Evolutionary conservation across 345 rosid genomes (phyloP).

Genomic region (Eucalyptus tenuipes): DNA sequence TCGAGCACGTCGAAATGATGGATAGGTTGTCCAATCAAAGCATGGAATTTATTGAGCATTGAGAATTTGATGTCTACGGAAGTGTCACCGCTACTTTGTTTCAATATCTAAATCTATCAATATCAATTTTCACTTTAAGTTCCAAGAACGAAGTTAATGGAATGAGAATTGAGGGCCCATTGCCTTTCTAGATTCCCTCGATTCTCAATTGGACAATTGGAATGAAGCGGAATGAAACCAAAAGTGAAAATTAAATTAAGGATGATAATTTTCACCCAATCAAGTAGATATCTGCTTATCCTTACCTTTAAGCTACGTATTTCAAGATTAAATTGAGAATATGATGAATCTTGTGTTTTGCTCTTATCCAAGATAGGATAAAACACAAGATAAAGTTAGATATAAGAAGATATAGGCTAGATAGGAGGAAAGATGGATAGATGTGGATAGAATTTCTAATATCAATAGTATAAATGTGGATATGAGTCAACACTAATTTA

Average conservation of each 20-base stretch:
- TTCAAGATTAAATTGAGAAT: no score
- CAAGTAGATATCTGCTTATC: background rate
- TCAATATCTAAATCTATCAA: background rate
- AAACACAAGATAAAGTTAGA: background rate
- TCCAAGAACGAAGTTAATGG: accelerated
- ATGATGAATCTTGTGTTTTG: no score
- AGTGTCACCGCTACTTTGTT: background rate
- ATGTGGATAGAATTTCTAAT: background rate
- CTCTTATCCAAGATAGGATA: background rate
- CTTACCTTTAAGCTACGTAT: background rate
- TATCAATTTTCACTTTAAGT: background rate
- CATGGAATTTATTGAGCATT: background rate
- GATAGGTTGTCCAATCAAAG: background rate
- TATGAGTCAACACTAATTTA: background rate
- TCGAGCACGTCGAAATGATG: accelerated
- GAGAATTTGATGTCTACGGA: background rate
- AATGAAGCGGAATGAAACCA: background rate
- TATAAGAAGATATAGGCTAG: background rate
- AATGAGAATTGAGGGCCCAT: background rate
- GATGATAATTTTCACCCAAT: background rate
- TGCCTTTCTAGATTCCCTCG: background rate
- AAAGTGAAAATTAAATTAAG: background rate
- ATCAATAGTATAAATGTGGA: background rate
- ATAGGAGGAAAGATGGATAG: background rate
- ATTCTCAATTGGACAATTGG: background rate